Percentiles rank a stretch among this genome's conserved stretches.
Conservation (phyloP, 1,139 yeast genomes). For the Lodderomyces metapsilosis region DNA sequence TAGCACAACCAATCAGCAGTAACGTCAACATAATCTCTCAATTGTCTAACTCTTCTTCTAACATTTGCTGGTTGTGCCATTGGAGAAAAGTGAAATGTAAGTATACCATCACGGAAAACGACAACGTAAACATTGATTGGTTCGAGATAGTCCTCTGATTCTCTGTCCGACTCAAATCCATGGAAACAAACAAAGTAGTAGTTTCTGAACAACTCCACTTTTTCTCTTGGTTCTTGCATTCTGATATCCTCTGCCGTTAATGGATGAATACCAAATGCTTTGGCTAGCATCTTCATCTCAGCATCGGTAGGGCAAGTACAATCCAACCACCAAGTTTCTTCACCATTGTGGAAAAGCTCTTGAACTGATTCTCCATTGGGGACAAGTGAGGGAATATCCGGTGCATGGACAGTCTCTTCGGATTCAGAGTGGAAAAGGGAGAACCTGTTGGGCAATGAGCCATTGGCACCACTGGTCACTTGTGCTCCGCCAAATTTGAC, state of each 20-base stretch:
- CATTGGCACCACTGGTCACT: conserved; percentile 11
- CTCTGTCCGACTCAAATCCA: conserved; percentile 70
- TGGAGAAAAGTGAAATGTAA: conserved; percentile 82
- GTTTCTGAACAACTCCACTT: conserved; percentile 69
- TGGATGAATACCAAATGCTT: conserved; percentile 81
- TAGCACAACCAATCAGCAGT: conserved; percentile 91
- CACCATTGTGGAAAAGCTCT: conserved; percentile 58
- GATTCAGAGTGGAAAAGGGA: conserved; percentile 77
- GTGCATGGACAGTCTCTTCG: conserved; percentile 86
- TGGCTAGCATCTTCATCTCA: conserved; percentile 60
- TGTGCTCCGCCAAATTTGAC: conserved; percentile 26
- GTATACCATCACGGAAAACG: conserved; percentile 79
- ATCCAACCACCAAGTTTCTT: conserved; percentile 74
- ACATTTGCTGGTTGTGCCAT: conserved; percentile 80
- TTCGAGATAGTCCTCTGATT: conserved; percentile 76
- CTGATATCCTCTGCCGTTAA: conserved; percentile 80
- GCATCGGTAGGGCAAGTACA: conserved; percentile 67
- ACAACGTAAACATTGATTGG: conserved; percentile 85
- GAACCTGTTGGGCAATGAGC: conserved; percentile 69
- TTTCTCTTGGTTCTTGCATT: conserved; percentile 82
- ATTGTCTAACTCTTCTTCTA: conserved; percentile 83
- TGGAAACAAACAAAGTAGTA: conserved; percentile 81
- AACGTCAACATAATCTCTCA: conserved; percentile 80
- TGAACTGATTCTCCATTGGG: conserved; percentile 63
- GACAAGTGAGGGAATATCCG: conserved; percentile 76